Conservation (phyloP, 139 green algal species). For the Mychonastes homosphaera region DNA sequence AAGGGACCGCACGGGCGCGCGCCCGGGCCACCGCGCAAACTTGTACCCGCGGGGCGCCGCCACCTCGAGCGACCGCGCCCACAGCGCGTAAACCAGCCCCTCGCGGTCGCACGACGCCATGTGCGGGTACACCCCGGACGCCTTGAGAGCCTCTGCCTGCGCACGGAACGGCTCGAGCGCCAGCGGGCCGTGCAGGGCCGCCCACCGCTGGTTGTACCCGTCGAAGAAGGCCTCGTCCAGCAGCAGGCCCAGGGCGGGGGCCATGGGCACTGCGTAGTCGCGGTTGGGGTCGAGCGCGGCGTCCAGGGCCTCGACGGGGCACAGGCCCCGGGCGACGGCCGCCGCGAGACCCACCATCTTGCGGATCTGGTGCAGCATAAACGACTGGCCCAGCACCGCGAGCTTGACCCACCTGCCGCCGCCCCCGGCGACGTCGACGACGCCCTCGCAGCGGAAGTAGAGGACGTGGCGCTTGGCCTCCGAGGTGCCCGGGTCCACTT, state of each 20-base stretch:
- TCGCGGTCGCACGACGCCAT: slow-evolving; percentile 41
- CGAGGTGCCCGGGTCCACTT: background rate
- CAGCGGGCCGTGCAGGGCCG: slow-evolving; percentile 10
- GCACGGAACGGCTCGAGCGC: slow-evolving; percentile 15
- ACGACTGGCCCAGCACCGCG: slow-evolving; percentile 75
- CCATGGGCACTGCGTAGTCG: slow-evolving; percentile 55
- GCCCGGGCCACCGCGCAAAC: no score
- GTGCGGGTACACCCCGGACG: slow-evolving; percentile 49
- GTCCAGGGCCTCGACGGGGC: slow-evolving; percentile 25
- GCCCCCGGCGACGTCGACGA: slow-evolving; percentile 28
- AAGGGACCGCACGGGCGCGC: no score
- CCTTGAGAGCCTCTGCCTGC: slow-evolving; percentile 11
- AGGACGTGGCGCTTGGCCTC: slow-evolving; percentile 55
- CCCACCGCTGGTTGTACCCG: slow-evolving; percentile 48
- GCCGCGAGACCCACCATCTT: slow-evolving; percentile 73
- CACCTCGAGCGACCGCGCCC: slow-evolving; percentile 30
- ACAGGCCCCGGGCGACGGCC: slow-evolving; percentile 47
- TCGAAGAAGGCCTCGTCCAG: slow-evolving; percentile 62
- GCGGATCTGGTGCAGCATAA: slow-evolving; percentile 91
- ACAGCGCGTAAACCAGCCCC: slow-evolving; percentile 39
- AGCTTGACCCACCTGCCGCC: slow-evolving; percentile 48
- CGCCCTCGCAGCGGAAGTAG: slow-evolving; percentile 38
- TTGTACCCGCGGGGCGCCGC: no score
- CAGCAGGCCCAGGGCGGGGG: slow-evolving; percentile 76
- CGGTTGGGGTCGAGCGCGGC: slow-evolving; percentile 35